A percentile compares a stretch with the other conserved stretches of the same genome.
These are phyloP conservation scores for Vanrija sp. DNA, from an alignment of 1,284 basidiomycete genomes.

Conservation along the genomic window DNA sequence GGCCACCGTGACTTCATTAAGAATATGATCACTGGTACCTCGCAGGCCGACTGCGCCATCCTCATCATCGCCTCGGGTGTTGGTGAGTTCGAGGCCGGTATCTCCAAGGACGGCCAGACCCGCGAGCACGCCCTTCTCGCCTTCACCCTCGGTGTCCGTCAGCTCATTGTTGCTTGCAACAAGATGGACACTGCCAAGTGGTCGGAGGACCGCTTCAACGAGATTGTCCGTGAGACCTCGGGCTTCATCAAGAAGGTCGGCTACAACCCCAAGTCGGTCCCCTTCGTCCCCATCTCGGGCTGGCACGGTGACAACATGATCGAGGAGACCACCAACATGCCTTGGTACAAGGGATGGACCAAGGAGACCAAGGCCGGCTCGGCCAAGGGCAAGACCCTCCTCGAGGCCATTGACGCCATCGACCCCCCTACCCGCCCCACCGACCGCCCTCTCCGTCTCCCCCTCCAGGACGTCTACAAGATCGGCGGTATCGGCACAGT, in stretches of 20 bases:
- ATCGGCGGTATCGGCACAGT: conserved; percentile 99
- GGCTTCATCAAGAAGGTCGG: conserved; percentile 99
- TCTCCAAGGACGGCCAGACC: conserved; percentile 99
- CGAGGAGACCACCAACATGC: conserved; percentile 95
- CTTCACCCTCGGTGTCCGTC: conserved; percentile 99
- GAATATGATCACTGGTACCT: conserved; percentile 99
- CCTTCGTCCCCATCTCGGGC: conserved; percentile 99
- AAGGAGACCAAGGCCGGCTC: conserved; percentile 92
- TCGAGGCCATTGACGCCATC: conserved; percentile 99
- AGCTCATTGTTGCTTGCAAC: conserved; percentile 99
- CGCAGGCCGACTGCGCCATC: conserved; percentile 98
- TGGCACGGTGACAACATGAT: conserved; percentile 99
- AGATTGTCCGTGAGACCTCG: conserved; percentile 99
- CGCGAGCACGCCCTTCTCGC: conserved; percentile 99
- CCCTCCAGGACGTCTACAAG: conserved; percentile 99
- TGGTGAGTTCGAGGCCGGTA: conserved; percentile 99
- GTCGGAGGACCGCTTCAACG: conserved; percentile 99
- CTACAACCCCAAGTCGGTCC: conserved; percentile 98
- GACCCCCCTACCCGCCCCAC: conserved; percentile 94
- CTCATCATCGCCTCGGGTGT: conserved; percentile 99
- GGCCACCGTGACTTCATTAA: conserved; percentile 99
- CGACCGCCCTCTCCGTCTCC: conserved; percentile 99
- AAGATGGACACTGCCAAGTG: conserved; percentile 58
- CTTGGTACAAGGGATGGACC: conserved; percentile 99
- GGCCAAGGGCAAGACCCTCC: conserved; percentile 96